phyloP scores from a whole-genome alignment of 352 stramenopile genomes.

The Globisporangium mamillatum region DNA sequence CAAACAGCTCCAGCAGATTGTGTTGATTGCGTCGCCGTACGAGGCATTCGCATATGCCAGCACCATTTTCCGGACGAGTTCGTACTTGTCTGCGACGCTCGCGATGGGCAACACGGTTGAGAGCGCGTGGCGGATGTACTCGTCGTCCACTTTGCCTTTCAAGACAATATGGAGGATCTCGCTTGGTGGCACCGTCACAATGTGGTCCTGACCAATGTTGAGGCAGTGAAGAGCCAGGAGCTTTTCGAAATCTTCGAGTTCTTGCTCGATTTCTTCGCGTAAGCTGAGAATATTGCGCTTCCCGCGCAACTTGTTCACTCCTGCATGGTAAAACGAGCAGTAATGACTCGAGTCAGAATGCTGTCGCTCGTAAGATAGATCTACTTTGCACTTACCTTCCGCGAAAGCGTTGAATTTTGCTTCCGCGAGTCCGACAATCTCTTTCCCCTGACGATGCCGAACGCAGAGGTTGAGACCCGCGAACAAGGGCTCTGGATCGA shows the following conservation, averaged over 20 bases:
- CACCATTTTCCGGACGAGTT: slow-evolving; percentile 50
- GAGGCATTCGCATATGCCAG: slow-evolving; percentile 42
- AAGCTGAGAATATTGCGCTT: slow-evolving; percentile 50
- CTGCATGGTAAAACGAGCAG: slow-evolving; percentile 10
- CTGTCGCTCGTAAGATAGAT: slow-evolving; percentile 9
- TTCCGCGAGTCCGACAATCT: slow-evolving; percentile 37
- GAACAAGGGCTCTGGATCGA: slow-evolving; percentile 65
- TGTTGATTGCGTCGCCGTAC: slow-evolving; percentile 58
- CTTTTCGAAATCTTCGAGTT: slow-evolving; percentile 67
- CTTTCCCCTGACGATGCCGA: slow-evolving; percentile 42
- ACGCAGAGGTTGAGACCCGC: slow-evolving; percentile 65
- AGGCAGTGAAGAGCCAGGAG: slow-evolving; percentile 58
- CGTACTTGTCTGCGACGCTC: slow-evolving; percentile 52
- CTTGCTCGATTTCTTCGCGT: slow-evolving; percentile 64
- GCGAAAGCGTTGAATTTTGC: slow-evolving; percentile 55
- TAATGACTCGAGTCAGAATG: neutral
- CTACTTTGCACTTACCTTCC: slow-evolving; percentile 4
- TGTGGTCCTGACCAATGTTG: slow-evolving; percentile 44
- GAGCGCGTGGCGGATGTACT: slow-evolving; percentile 61
- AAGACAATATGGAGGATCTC: slow-evolving; percentile 64
- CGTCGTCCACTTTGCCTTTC: slow-evolving; percentile 42
- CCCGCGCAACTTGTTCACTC: slow-evolving; percentile 51
- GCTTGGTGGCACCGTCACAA: slow-evolving; percentile 40
- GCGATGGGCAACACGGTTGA: slow-evolving; percentile 57
- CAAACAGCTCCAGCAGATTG: slow-evolving; percentile 72